Base-by-base conservation (phyloP, 2,329 filamentous ascomycete species). In the Myriosclerotinia scirpicola region DNA sequence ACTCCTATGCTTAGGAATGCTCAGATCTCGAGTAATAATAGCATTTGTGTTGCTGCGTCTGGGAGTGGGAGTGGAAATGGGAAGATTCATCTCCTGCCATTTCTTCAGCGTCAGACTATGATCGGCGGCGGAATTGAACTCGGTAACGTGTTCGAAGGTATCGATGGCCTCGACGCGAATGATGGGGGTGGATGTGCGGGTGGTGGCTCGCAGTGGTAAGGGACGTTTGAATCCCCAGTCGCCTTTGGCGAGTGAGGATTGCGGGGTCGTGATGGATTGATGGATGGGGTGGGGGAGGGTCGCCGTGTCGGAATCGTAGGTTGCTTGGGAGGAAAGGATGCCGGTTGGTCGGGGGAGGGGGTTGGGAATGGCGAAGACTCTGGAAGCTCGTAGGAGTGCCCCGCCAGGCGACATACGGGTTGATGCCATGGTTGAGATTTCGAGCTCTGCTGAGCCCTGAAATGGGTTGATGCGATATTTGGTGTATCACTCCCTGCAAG, bases 161-260 rank as follows among this genome's bases (percentile, higher is more conserved):
- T 98, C 94, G 70, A 96, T 84, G 68, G 90, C 85, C 73, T 87
- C 88, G 72, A 98, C 80, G 70, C 91, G 87, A 64, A 97, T 85
- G 60, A 91, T 82, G 12, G 93, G 91, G n/a, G 87, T 88, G 8
- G 88, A 87, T 8, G 87, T 87, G 64, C 86, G 86, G 26, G 87
- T 85, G 6, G 92, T 93, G 3, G 90, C 88, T 76, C 89, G 89
- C 11, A 89, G 80, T 1, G 94, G 94, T 7, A 98, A 82, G 1
- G 92, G 84, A 65, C 94, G 84, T 81, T 98, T 98, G 73, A 97
- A 81, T 17, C 94, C 94, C 93, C 94, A 98, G 75, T 98, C 94
- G 46, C 94, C 94, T 75, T 86, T 86, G 52, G 83, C 81, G 34
- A 92, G 84, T 9, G 93, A 93, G 22, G 87, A 84, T 54, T 84